Base-by-base conservation (phyloP, 805 yeast species). In the Zygoascus flipseniorum region DNA sequence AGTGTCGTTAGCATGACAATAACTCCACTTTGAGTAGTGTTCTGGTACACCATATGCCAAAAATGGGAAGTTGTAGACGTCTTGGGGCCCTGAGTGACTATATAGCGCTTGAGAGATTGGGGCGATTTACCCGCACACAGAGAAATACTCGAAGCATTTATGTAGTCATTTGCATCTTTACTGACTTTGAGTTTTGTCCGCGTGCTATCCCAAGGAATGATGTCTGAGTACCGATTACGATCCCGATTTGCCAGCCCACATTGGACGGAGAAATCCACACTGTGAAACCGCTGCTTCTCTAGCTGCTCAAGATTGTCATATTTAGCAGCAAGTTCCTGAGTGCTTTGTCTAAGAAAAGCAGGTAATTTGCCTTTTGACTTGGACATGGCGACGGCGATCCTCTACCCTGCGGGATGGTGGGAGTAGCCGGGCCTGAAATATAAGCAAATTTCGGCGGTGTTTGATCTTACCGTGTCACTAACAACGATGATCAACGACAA, bases 51-150 rank as follows among this genome's bases (percentile, higher is more conserved):
- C 70, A 89, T 81, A 53, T 83, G 85, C 85, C 95, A 89, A 62
- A 92, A 90, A 66, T 92, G 96, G 19, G 81, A 82, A 26, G 83
- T 76, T 0, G 98, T 92, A 41, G 76, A 76, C 1, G 65, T 66
- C 55, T 86, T 68, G 2, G 99, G 99, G 1, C 97, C 99, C 67
- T 92, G 97, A 0, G 95, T 79, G 0, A 96, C 97, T 61, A 90
- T 86, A 52, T 68, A 71, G 3, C 60, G 56, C 47, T 66, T 60
- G 26, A 16, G 45, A 11, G 31, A 13, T 43, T 35, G n/a, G 53
- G 64, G 73, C 10, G 53, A 48, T 26, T 61, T 61, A 18, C 60
- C 64, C n/a, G 6, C 41, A 5, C 51, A 31, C 10, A 23, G 35
- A 59, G 65, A 59, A 67, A 73, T 60, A 63, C 75, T 62, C 23